Evolutionary conservation across 345 rosid species (phyloP).

Genomic region (Mangifera indica): DNA sequence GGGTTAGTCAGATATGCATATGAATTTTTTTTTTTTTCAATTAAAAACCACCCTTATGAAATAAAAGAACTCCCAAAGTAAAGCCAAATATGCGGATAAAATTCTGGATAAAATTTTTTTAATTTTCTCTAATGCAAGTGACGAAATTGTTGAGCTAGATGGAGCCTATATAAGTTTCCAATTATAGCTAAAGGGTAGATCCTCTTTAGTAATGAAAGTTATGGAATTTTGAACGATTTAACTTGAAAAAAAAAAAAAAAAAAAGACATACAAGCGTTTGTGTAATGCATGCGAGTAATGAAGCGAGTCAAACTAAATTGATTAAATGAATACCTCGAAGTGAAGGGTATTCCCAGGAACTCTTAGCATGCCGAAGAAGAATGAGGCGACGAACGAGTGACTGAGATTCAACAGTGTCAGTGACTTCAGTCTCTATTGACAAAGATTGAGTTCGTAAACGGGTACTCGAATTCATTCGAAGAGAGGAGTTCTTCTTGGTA

Average conservation of each 20-base stretch:
- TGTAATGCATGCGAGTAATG: not conserved
- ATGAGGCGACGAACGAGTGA: constrained; percentile 73
- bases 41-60: too few relatives aligned
- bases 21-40: too few relatives aligned
- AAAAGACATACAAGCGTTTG: not conserved
- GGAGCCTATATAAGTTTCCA: too few relatives aligned
- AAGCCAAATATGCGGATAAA: too few relatives aligned
- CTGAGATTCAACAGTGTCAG: constrained; percentile 25
- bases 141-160: not conserved
- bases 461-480: not conserved
- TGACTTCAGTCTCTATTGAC: constrained; percentile 20
- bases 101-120: not conserved
- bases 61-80: too few relatives aligned
- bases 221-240: not conserved
- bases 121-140: not conserved
- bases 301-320: not conserved
- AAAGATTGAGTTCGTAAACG: constrained; percentile 14
- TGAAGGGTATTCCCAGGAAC: constrained; percentile 72
- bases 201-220: too few relatives aligned
- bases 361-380: constrained; percentile 91
- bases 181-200: too few relatives aligned
- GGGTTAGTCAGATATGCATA: too few relatives aligned
- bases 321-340: constrained; percentile 47
- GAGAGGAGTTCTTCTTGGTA: not conserved
- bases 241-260: not conserved